phyloP scores from a whole-genome alignment of 83 land plant species.

The Diphasiastrum complanatum region DNA sequence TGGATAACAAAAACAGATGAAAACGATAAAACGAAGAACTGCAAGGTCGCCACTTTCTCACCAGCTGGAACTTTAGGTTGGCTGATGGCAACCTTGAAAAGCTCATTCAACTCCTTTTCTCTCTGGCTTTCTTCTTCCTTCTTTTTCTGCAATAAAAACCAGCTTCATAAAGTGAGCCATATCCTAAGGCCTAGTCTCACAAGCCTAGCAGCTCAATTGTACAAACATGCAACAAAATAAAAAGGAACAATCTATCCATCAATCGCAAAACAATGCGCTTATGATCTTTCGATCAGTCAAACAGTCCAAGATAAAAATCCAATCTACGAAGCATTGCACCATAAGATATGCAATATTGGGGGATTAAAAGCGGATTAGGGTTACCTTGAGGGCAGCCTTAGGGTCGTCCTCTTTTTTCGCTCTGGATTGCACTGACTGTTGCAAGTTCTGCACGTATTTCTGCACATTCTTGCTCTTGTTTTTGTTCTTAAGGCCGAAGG shows the following conservation, averaged over 20 bases:
- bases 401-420: constrained; percentile 46
- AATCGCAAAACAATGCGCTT: too few relatives aligned
- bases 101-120: constrained; percentile 93
- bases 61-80: constrained; percentile 98
- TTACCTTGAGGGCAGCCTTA: constrained; percentile 70
- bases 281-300: too few relatives aligned
- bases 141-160: constrained; percentile 83
- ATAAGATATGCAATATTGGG: too few relatives aligned
- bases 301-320: too few relatives aligned
- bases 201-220: background rate
- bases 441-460: constrained; percentile 85
- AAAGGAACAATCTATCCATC: constrained; percentile 2
- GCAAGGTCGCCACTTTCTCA: constrained; percentile 28
- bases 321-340: too few relatives aligned
- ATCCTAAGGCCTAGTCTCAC: too few relatives aligned
- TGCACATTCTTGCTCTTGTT: constrained; percentile 97
- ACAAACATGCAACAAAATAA: background rate
- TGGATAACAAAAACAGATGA: background rate
- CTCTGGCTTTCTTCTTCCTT: constrained; percentile 92
- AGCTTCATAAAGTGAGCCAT: too few relatives aligned
- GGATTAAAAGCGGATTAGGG: too few relatives aligned
- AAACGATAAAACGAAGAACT: background rate
- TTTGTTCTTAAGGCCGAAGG: constrained; percentile 98
- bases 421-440: constrained; percentile 74
- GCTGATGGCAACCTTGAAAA: constrained; percentile 89